Evolutionary conservation across 495 filamentous ascomycete species (phyloP), one percentile per base, ranked within the genome.

Genomic region (Amphirosellinia nigrospora): DNA sequence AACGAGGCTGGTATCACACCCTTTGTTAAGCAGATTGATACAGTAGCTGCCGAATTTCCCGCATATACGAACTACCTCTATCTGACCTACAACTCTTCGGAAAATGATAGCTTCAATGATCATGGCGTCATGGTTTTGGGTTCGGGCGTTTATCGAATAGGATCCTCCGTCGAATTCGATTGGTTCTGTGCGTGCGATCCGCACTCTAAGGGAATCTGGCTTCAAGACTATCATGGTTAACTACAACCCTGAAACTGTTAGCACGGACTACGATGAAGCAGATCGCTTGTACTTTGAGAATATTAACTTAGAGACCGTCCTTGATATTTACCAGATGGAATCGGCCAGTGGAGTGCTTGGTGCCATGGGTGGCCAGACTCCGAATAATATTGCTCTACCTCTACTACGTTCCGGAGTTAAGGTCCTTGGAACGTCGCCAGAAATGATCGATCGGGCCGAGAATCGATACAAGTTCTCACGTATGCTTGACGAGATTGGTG

Each of bases 211-310:
- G 43, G 90, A 94, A 70, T 87, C 91, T 73, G 92, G 93, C 38
- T 87, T 91, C 86, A 98, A 98, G 86, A 98, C 96, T 2, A 92
- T 99, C 78, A 99, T 99, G 96, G 92, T 98, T 38, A 99, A 98
- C 76, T 94, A 92, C 79, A 97, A 97, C 77, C 94, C 95, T 0
- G 94, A 98, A 81, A 98, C 96, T 26, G 93, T 98, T 41, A 90
- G 87, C 78, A 98, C 96, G 2, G 96, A 99, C 79, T 98, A 96
- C 77, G 96, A 99, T 68, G 96, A 99, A 77, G 96, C 96, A 2
- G 96, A 99, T 75, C 89, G 89, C 32, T 85, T 99, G 28, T 99
- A 98, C 80, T 99, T 99, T 72, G 96, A 99, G 82, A 97, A 97
- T 78, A 97, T 98, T 82, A 96, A 91, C 78, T 80, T 98, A 26